Percentiles rank a stretch among this genome's conserved stretches.
phyloP scores from a whole-genome alignment of 495 filamentous ascomycete genomes.

The Clohesyomyces aquaticus region DNA sequence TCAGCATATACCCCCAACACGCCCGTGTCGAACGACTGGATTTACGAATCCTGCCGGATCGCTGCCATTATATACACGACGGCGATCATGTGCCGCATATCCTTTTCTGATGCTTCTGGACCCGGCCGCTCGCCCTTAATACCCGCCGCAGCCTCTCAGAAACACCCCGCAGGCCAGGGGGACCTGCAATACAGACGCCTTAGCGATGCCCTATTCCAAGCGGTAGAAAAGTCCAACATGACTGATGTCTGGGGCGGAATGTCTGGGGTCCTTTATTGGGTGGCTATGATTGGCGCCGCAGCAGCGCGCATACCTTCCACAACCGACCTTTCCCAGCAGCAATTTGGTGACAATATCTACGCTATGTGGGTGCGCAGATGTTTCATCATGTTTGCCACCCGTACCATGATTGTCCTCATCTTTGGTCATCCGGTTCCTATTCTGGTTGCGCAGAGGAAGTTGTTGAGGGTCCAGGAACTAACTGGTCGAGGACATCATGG shows the following conservation, averaged over 20 bases:
- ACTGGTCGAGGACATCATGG: slow-evolving; percentile 5
- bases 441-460: slow-evolving; percentile 18
- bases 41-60: slow-evolving; percentile 34
- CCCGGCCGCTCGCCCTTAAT: slow-evolving; percentile 6
- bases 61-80: slow-evolving; percentile 34
- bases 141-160: neutral
- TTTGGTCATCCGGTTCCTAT: slow-evolving; percentile 29
- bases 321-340: no score
- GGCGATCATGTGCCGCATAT: slow-evolving; percentile 24
- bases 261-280: slow-evolving; percentile 37
- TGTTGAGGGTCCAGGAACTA: slow-evolving; percentile 34
- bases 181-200: slow-evolving; percentile 10
- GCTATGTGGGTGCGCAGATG: slow-evolving; percentile 29
- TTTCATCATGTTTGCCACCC: slow-evolving; percentile 32
- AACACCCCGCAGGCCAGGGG: neutral
- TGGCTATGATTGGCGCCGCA: slow-evolving; percentile 26
- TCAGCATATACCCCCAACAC: slow-evolving; percentile 24
- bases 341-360: no score
- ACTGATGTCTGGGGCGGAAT: slow-evolving; percentile 30
- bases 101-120: slow-evolving; percentile 30
- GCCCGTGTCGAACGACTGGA: slow-evolving; percentile 30
- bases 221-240: slow-evolving; percentile 17
- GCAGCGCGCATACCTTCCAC: slow-evolving; percentile 29
- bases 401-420: slow-evolving; percentile 24
- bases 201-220: slow-evolving; percentile 20